A percentile compares a stretch with the other conserved stretches of the same genome.
Conservation (phyloP, 163 green algal species). For the Chlamydomonas reinhardtii region DNA sequence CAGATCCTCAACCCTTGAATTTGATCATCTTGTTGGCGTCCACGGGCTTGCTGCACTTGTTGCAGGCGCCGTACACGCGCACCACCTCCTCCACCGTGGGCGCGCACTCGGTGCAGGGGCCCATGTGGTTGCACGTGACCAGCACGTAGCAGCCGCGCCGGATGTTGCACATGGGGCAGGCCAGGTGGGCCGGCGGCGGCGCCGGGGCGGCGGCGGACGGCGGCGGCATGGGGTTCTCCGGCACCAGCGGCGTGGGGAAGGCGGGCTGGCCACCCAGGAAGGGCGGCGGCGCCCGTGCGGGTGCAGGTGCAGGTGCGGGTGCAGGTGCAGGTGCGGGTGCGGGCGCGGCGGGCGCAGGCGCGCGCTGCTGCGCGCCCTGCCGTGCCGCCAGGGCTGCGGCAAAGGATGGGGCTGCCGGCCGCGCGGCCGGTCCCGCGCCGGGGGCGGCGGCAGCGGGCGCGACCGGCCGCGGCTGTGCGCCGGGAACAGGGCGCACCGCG, state of each 20-base stretch:
- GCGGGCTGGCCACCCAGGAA: not conserved
- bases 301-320: not conserved
- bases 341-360: not conserved
- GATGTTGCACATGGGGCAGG: constrained; percentile 21
- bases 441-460: no score
- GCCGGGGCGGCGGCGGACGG: no score
- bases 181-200: not conserved
- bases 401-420: not conserved
- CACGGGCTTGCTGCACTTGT: not conserved
- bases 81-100: not conserved
- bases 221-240: not conserved
- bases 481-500: no score
- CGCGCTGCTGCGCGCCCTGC: no score
- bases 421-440: no score
- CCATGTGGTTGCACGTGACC: constrained; percentile 20
- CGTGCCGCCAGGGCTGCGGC: no score
- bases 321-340: not conserved
- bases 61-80: not conserved
- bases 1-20: no score
- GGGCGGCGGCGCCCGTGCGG: not conserved
- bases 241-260: not conserved
- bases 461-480: no score
- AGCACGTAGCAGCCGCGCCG: not conserved
- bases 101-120: constrained; percentile 28
- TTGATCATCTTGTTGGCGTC: not conserved